Percentiles rank a stretch among this genome's conserved stretches.
phyloP scores from a whole-genome alignment of 768 basidiomycete species.

The Lactarius hengduanensis region DNA sequence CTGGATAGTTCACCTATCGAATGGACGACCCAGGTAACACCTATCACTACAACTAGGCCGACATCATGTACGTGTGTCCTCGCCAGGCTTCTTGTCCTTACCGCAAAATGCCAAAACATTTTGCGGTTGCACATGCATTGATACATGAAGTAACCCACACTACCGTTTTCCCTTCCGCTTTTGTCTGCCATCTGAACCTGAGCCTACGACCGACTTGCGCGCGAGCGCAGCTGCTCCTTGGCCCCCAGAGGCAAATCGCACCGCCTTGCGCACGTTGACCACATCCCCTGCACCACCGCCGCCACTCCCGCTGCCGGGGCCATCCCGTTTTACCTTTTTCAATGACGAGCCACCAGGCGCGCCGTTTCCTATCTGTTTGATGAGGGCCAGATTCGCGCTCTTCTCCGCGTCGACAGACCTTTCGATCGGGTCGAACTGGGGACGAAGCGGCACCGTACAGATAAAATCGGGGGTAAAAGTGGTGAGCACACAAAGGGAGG shows the following conservation, averaged over 20 bases:
- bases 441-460: no score
- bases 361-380: conserved; percentile 58
- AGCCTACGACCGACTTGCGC: conserved; percentile 11
- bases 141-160: neutral
- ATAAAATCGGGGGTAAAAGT: neutral
- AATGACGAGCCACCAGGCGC: conserved; percentile 3
- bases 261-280: conserved; percentile 30
- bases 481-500: neutral
- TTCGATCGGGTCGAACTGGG: conserved; percentile 84
- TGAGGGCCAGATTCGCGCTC: conserved; percentile 66
- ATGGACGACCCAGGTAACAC: no score
- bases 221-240: conserved; percentile 24
- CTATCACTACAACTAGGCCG: no score
- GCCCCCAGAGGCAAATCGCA: conserved; percentile 28
- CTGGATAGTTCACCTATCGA: no score
- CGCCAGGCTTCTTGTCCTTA: no score
- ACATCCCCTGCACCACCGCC: conserved; percentile 17
- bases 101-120: neutral
- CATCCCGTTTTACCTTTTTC: conserved; percentile 13
- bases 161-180: neutral
- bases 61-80: no score
- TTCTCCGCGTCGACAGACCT: conserved; percentile 64
- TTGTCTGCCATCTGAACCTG: neutral
- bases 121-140: neutral
- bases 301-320: neutral